Evolutionary conservation across 805 yeast species (phyloP).

Genomic region (Wickerhamiella spandovensis): DNA sequence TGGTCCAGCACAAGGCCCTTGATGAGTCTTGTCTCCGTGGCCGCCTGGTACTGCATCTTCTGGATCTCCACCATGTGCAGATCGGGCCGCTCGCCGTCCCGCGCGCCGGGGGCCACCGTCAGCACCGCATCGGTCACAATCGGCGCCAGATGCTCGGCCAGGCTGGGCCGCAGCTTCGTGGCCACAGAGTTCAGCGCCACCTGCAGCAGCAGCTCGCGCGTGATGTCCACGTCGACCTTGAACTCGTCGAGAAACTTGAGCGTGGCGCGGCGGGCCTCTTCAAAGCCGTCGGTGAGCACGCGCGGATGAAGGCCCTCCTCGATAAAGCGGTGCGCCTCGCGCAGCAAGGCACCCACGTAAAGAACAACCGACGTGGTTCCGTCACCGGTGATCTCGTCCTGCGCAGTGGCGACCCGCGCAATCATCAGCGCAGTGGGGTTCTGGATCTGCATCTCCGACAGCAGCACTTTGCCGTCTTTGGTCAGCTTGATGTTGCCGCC

Average conservation of each 20-base stretch:
- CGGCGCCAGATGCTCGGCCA: conserved; percentile 75
- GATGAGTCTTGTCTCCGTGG: conserved; percentile 69
- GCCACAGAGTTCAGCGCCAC: conserved; percentile 83
- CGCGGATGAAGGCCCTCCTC: conserved; percentile 95
- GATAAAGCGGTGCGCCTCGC: conserved; percentile 85
- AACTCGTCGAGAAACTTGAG: conserved; percentile 56
- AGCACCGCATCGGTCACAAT: conserved; percentile 94
- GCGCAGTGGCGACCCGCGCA: conserved; percentile 95
- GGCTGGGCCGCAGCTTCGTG: conserved; percentile 69
- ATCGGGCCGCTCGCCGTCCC: conserved; percentile 48
- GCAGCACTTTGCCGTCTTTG: conserved; percentile 88
- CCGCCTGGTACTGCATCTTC: conserved; percentile 91
- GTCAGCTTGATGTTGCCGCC: conserved; percentile 91
- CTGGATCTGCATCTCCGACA: conserved; percentile 94
- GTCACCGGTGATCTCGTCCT: conserved; percentile 98
- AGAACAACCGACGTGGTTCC: conserved; percentile 95
- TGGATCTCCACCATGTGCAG: conserved; percentile 96
- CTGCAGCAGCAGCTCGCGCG: conserved; percentile 78
- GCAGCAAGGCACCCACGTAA: conserved; percentile 84
- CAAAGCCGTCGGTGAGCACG: conserved; percentile 89
- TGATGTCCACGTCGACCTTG: conserved; percentile 43
- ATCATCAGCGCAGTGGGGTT: conserved; percentile 82
- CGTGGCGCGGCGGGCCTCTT: conserved; percentile 66
- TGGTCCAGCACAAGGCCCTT: conserved; percentile 91
- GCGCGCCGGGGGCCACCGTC: conserved; percentile 34